phyloP scores from a whole-genome alignment of 352 stramenopile genomes.

The Phytopythium chamaehyphon region DNA sequence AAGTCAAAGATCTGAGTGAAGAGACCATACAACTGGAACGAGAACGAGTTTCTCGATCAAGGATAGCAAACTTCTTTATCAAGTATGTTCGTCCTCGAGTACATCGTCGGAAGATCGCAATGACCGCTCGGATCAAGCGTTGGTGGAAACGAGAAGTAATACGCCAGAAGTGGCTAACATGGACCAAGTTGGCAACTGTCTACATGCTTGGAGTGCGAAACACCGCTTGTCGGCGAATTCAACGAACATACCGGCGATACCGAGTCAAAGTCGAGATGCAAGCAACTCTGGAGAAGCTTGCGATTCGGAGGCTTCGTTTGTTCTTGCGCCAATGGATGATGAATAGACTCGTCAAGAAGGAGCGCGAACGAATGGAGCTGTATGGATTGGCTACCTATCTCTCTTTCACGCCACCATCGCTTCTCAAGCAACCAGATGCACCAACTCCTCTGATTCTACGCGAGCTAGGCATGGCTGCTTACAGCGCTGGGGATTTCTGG shows the following conservation, averaged over 20 bases:
- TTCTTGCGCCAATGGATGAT: slow-evolving; percentile 45
- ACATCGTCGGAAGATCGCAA: slow-evolving; percentile 38
- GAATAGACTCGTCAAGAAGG: slow-evolving; percentile 33
- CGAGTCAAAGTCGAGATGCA: slow-evolving; percentile 24
- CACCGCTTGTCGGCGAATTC: slow-evolving; percentile 35
- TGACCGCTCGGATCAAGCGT: slow-evolving; percentile 33
- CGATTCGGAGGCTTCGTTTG: slow-evolving; percentile 24
- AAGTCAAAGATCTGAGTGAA: background rate
- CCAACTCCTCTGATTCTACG: slow-evolving; percentile 28
- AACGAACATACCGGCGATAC: slow-evolving; percentile 31
- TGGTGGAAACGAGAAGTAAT: slow-evolving; percentile 38
- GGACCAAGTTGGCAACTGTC: slow-evolving; percentile 14
- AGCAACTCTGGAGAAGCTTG: slow-evolving; percentile 26
- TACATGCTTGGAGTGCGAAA: slow-evolving; percentile 11
- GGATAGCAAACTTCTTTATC: slow-evolving; percentile 52
- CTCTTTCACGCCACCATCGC: background rate
- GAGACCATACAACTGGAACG: background rate
- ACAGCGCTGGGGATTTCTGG: slow-evolving; percentile 47
- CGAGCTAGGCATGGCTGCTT: slow-evolving; percentile 36
- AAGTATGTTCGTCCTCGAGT: slow-evolving; percentile 39
- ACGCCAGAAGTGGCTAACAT: slow-evolving; percentile 30
- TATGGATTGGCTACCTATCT: slow-evolving; percentile 17
- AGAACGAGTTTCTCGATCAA: slow-evolving; percentile 1
- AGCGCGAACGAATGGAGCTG: slow-evolving; percentile 25
- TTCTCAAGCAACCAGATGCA: slow-evolving; percentile 12